Evolutionary conservation across 208 protist species (phyloP), one percentile per base, ranked within the genome.

Genomic region (Vickermania ingenoplastis): DNA sequence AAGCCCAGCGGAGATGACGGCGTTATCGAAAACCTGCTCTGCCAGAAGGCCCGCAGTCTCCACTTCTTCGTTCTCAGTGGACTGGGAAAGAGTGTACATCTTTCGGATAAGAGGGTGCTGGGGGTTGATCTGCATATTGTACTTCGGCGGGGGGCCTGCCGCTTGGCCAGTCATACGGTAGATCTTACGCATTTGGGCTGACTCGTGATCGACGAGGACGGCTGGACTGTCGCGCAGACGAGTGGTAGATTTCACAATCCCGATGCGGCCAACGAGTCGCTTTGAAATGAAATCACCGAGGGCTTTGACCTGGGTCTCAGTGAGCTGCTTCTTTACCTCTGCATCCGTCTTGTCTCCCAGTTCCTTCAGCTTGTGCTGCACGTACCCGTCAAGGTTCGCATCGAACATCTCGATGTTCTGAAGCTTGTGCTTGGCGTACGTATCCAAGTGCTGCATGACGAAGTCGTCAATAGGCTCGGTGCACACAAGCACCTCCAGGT

Each of bases 391-490:
- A 31, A 91, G 55, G 59, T 59, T 77, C 45, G 88, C 81, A 65
- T 96, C 87, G 60, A 82, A 92, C 81, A 91, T 90, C 61, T 96
- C 90, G 75, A 93, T 89, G 69, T 92, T 93, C 66, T 94, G 83
- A 48, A 99, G 77, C 63, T 89, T 95, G 73, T 97, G 93, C 66
- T 96, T 97, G 31, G 84, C 81, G 58, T 96, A 97, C 23, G 86
- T 87, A 30, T 91, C 81, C 1, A 98, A 71, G 66, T 98, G 90
- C 57, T 92, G 77, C 78, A 99, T 91, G 17, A 98, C 96, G 83
- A 98, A 96, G 53, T 98, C 96, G 67, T 99, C 96, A 31, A 98
- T 84, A 14, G 83, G 75, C 65, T 97, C 82, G 28, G 91, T 96
- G 68, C 92, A 84, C 45, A 97, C 71, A 45, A 98, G 80, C 36